A percentile compares a stretch with the other conserved stretches of the same genome.
Evolutionary conservation across 768 basidiomycete genomes (phyloP).

Genomic region (Lactifluus echinatus): DNA sequence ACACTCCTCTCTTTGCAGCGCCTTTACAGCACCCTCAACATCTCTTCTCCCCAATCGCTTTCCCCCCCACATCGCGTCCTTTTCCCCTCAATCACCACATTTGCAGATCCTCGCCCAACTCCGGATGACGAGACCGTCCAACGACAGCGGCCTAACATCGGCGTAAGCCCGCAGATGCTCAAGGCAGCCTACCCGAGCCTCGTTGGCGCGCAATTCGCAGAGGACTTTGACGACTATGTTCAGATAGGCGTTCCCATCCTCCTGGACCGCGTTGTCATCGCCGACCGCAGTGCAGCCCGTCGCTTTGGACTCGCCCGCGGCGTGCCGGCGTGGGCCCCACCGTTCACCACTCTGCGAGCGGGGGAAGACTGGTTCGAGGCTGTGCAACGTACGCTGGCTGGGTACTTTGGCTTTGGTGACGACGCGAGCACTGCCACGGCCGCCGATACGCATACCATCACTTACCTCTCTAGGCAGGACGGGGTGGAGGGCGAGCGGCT

Average conservation of each 20-base stretch:
- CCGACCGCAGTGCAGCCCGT: conserved; percentile 62
- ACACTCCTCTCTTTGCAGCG: conserved; percentile 74
- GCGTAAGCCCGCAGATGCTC: conserved; percentile 23
- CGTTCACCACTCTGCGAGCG: conserved; percentile 31
- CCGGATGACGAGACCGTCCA: conserved; percentile 22
- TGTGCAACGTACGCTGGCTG: conserved; percentile 33
- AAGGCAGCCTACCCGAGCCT: conserved; percentile 70
- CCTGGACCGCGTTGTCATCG: conserved; percentile 67
- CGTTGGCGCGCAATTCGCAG: conserved; percentile 47
- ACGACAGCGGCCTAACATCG: conserved; percentile 29
- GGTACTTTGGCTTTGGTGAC: conserved; percentile 38
- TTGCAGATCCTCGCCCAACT: conserved; percentile 36
- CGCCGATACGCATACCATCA: conserved; percentile 41
- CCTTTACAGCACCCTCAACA: conserved; percentile 58
- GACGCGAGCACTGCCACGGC: conserved; percentile 11
- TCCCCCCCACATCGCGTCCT: conserved; percentile 44
- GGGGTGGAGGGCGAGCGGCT: conserved; percentile 41
- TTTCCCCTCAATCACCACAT: conserved; percentile 59
- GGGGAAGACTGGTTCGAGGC: conserved; percentile 35
- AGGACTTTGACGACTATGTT: conserved; percentile 74
- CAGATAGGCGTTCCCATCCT: conserved; percentile 62
- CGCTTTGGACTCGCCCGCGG: conserved; percentile 6
- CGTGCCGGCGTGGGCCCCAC: conserved; percentile 28
- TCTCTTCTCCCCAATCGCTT: conserved; percentile 19
- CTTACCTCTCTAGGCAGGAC: conserved; percentile 59